phyloP scores from a whole-genome alignment of 2,329 filamentous ascomycete genomes.

The Aspergillus clavatus region DNA sequence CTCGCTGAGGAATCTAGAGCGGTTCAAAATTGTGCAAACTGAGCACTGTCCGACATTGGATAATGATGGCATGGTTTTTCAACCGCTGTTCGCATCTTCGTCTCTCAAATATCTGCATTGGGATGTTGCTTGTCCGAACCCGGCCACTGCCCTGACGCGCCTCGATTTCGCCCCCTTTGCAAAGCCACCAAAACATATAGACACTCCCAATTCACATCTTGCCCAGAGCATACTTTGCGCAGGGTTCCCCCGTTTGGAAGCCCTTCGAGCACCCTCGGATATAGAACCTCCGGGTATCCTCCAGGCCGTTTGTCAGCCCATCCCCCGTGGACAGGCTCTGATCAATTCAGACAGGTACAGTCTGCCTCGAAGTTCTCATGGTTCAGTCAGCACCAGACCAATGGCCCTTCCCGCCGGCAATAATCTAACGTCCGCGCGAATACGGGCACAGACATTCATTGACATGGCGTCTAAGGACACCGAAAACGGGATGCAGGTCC shows the following conservation, averaged over 20 bases:
- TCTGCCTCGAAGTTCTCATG: slow-evolving; percentile 40
- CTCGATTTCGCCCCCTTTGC: slow-evolving; percentile 37
- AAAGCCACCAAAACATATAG: slow-evolving; percentile 27
- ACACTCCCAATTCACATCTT: slow-evolving; percentile 40
- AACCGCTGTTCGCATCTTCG: slow-evolving; percentile 46
- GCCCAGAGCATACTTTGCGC: slow-evolving; percentile 41
- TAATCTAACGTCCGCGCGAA: slow-evolving; percentile 41
- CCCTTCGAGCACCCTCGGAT: slow-evolving; percentile 42
- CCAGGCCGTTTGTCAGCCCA: slow-evolving; percentile 41
- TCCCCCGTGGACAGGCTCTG: slow-evolving; percentile 35
- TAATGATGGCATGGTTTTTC: slow-evolving; percentile 40
- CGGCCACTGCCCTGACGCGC: slow-evolving; percentile 32
- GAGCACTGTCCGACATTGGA: slow-evolving; percentile 45
- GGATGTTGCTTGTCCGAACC: slow-evolving; percentile 45
- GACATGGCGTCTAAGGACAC: slow-evolving; percentile 40
- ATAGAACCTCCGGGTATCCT: slow-evolving; percentile 41
- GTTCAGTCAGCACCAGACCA: slow-evolving; percentile 37
- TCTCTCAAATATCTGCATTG: slow-evolving; percentile 53
- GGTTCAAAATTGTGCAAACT: slow-evolving; percentile 50
- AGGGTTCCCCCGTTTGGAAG: slow-evolving; percentile 39
- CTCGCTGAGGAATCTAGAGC: slow-evolving; percentile 42
- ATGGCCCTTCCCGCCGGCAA: slow-evolving; percentile 40
- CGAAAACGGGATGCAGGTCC: slow-evolving; percentile 36
- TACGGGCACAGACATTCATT: slow-evolving; percentile 43
- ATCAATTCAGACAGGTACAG: slow-evolving; percentile 39